These are phyloP conservation scores for Hygrophoropsis aurantiaca DNA, from an alignment of 768 basidiomycete genomes.

Conservation along the genomic window DNA sequence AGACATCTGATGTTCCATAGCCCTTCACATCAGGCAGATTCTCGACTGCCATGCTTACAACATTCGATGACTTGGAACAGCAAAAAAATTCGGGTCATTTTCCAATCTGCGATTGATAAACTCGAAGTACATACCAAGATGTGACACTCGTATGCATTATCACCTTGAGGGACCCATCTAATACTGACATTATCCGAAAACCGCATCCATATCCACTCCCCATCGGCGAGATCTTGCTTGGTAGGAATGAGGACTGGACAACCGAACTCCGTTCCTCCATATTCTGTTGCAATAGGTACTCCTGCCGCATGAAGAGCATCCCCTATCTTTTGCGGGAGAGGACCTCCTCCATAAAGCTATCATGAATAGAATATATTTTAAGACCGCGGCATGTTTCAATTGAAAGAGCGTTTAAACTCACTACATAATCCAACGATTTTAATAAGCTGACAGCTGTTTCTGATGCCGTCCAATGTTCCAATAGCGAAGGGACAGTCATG, in stretches of 20 bases:
- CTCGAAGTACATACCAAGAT: slow-evolving; percentile 39
- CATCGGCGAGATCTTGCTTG: slow-evolving; percentile 7
- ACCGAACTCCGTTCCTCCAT: slow-evolving; percentile 24
- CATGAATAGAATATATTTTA: neutral
- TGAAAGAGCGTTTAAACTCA: no score
- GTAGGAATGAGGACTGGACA: neutral
- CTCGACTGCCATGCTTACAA: slow-evolving; percentile 11
- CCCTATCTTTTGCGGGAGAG: slow-evolving; percentile 12
- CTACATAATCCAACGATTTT: slow-evolving; percentile 16
- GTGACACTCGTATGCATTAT: slow-evolving; percentile 32
- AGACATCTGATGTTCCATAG: slow-evolving; percentile 45
- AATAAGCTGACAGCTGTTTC: slow-evolving; percentile 14
- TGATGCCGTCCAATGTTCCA: slow-evolving; percentile 13
- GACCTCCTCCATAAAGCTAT: slow-evolving; percentile 13
- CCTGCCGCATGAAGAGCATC: slow-evolving; percentile 16
- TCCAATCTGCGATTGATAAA: neutral
- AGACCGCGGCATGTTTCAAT: neutral
- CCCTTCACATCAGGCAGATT: slow-evolving; percentile 34
- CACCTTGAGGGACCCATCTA: slow-evolving; percentile 32
- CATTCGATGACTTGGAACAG: neutral
- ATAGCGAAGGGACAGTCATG: slow-evolving; percentile 17
- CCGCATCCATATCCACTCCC: slow-evolving; percentile 24
- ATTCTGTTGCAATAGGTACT: slow-evolving; percentile 8
- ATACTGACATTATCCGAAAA: slow-evolving; percentile 15
- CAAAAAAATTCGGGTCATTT: neutral